A percentile compares a stretch with the other conserved stretches of the same genome.
These are phyloP conservation scores for Lachnellula hyalina DNA, from an alignment of 2,329 filamentous ascomycete species.

Conservation along the genomic window DNA sequence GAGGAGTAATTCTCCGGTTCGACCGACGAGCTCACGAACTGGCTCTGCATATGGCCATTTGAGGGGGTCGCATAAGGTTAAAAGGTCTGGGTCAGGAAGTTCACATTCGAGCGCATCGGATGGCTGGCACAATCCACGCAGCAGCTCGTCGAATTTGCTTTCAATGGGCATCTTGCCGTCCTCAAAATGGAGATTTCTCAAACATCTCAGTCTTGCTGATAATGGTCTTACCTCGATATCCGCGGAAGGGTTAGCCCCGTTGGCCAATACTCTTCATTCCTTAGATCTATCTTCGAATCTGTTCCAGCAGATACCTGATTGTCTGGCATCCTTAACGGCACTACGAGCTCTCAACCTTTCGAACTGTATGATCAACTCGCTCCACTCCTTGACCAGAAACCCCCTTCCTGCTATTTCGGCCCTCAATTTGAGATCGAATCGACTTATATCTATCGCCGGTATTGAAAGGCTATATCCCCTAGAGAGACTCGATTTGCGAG, in stretches of 20 bases:
- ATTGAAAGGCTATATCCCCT: conserved; percentile 84
- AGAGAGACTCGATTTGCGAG: conserved; percentile 83
- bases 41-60: conserved; percentile 51
- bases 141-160: conserved; percentile 75
- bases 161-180: conserved; percentile 67
- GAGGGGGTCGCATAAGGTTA: conserved; percentile 66
- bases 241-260: conserved; percentile 67
- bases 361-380: conserved; percentile 94
- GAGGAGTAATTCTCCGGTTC: conserved; percentile 75
- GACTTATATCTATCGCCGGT: conserved; percentile 79
- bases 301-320: conserved; percentile 91
- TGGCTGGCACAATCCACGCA: conserved; percentile 56
- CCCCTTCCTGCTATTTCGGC: conserved; percentile 91
- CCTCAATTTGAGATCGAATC: conserved; percentile 84
- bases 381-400: conserved; percentile 79
- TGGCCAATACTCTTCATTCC: conserved; percentile 84
- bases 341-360: conserved; percentile 91
- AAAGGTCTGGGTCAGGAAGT: conserved; percentile 85
- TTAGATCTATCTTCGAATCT: conserved; percentile 90
- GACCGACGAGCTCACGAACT: conserved; percentile 70
- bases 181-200: conserved; percentile 91
- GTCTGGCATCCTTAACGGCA: conserved; percentile 75
- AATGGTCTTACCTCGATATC: conserved; percentile 82
- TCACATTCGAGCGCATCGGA: conserved; percentile 76
- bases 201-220: conserved; percentile 85